Base-by-base conservation (phyloP, 1,284 basidiomycete genomes). In the Cryptococcus deneoformans region DNA sequence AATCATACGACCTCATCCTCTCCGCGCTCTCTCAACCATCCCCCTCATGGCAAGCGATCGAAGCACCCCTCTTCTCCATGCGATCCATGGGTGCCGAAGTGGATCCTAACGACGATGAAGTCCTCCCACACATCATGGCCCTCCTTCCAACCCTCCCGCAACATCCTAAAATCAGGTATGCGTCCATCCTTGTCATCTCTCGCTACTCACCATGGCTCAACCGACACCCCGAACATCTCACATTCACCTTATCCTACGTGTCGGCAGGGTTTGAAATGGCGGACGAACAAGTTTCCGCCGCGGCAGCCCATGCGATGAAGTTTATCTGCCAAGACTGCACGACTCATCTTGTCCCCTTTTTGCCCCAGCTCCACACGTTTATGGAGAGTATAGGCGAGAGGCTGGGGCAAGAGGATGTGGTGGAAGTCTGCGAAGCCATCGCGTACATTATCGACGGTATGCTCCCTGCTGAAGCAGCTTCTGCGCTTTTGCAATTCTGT, bases 161-260 rank as follows among this genome's bases (percentile, higher is more conserved):
- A 50, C 95, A 99, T 72, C 94, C 94, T 44, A 86, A 87, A 57
- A 89, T 99, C 61, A 91, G 89, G 60, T 99, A 99, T 72, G 93
- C 96, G 34, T 91, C 94, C 6, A 85, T 97, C 44, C 85, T 99
- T 58, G 94, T 99, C 65, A 87, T 99, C 62, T 91, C 92, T 9
- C 85, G 96, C 16, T 99, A 99, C 77, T 94, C 94, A 8, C 90
- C 95, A 78, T 99, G 96, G 96, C 89, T 95, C 69, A 90, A 89
- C 71, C 81, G 83, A 61, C 94, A 99, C 72, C 90, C 94, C 0
- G 82, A 87, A 42, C 92, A 96, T 71, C 90, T 99, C 60, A 83
- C 85, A 36, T 85, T 85, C 72, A 88, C 92, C 72, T 82, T 99
- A 20, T 87, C 89, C 64, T 99, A 96, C 76, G 89, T 99, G 57